Base-by-base conservation (phyloP, 106 monocot species). In the Allium fistulosum region DNA sequence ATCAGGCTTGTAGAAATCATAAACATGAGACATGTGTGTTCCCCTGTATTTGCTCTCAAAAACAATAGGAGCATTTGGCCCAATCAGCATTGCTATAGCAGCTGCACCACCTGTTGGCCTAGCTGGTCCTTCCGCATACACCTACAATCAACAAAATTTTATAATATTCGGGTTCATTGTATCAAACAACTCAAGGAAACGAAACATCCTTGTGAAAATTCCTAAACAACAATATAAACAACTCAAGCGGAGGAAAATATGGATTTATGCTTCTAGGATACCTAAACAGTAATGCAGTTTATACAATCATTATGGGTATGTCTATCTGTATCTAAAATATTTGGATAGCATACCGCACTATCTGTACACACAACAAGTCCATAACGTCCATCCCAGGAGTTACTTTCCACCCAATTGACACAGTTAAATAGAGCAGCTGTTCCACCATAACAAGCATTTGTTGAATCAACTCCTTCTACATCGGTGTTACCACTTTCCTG, bases 1-100 rank as follows among this genome's bases (percentile, higher is more conserved):
- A 69, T 92, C 70, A n/a, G 96, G 96, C 77, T 97, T 97, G 78
- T 97, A 97, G 64, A 97, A 97, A 69, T 97, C 96, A 82, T 97
- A 97, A 69, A 92, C 92, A 75, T 97, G 96, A 74, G 82, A 53
- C 96, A 97, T 97, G 76, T 97, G 92, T 15, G 86, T 83, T 61
- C 83, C 96, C 57, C 82, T 84, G 16, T 71, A 87, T 87, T 97
- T 96, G 63, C 92, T 89, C 69, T 97, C 96, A 67, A 97, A 87
- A 51, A 57, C 14, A 69, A 97, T 82, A 17, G 96, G 96, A 75
- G 96, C 92, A 79, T 97, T 74, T 75, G 96, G 96, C 13, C 96
- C 96, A 74, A 97, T 89, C 52, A 97, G 75, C 96, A 97, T 89
- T 49, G 96, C 96, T 61, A 97, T 82, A 66, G 96, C 88, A 72